Evolutionary conservation across 331 rosid species (phyloP).

Genomic region (Quercus tomentella): DNA sequence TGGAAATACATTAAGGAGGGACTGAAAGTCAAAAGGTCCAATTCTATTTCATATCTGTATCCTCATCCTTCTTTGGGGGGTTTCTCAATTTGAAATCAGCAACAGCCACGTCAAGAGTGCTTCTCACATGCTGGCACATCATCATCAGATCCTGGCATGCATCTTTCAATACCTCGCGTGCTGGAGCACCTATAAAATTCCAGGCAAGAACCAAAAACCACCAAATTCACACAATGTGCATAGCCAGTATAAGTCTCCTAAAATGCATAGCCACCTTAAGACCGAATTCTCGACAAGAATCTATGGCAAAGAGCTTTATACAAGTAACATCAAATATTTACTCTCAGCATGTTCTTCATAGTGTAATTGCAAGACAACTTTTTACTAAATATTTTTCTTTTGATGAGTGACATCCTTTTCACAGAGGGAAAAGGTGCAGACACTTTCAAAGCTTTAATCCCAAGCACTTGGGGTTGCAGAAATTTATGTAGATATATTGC

Average conservation of each 20-base stretch:
- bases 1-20: background rate
- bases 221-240: background rate
- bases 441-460: background rate
- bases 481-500: background rate
- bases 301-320: background rate
- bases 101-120: constrained; percentile 61
- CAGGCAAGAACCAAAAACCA: background rate
- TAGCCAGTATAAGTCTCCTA: background rate
- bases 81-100: constrained; percentile 45
- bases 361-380: background rate
- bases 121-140: constrained; percentile 67
- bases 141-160: constrained; percentile 75
- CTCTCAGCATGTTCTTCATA: background rate
- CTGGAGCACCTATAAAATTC: constrained; percentile 59
- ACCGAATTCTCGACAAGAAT: background rate
- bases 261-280: background rate
- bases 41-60: constrained; percentile 27
- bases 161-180: constrained; percentile 66
- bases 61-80: background rate
- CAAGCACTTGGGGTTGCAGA: background rate
- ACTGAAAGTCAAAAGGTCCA: background rate
- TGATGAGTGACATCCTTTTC: background rate
- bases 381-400: background rate
- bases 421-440: background rate
- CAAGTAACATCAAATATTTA: background rate